Conservation (phyloP, 768 basidiomycete species). For the Boletus rubroflammeus region DNA sequence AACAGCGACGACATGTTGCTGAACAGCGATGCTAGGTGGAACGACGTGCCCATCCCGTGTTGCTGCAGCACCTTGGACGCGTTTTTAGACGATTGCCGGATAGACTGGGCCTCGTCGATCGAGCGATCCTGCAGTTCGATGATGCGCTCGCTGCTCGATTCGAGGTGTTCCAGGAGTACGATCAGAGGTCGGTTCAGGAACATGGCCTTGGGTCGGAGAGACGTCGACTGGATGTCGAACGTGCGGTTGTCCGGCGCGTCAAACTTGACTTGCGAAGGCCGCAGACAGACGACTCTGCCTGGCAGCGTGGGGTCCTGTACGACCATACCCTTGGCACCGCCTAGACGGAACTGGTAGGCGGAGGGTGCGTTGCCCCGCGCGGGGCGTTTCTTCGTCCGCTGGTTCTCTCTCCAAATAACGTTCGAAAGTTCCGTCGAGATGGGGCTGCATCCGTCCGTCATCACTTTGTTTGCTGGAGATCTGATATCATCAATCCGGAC, state of each 20-base stretch:
- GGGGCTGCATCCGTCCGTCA: conserved; percentile 52
- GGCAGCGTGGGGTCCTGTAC: conserved; percentile 37
- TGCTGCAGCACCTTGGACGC: conserved; percentile 40
- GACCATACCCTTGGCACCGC: conserved; percentile 49
- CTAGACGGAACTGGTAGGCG: conserved; percentile 43
- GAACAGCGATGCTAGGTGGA: conserved; percentile 42
- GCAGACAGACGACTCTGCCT: conserved; percentile 37
- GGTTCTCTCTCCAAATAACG: conserved; percentile 36
- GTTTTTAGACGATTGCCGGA: conserved; percentile 32
- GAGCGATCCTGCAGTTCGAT: conserved; percentile 36
- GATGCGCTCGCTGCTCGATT: conserved; percentile 34
- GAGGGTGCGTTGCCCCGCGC: conserved; percentile 31
- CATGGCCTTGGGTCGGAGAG: conserved; percentile 39
- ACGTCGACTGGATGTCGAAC: conserved; percentile 48
- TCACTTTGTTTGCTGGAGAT: conserved; percentile 30
- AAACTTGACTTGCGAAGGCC: conserved; percentile 50
- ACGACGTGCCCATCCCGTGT: conserved; percentile 45
- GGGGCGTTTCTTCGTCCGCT: conserved; percentile 23
- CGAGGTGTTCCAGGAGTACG: conserved; percentile 45
- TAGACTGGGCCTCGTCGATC: conserved; percentile 35
- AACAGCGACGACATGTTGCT: conserved; percentile 35
- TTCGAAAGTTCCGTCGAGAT: conserved; percentile 38
- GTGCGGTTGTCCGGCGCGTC: conserved; percentile 34
- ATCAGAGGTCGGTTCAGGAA: conserved; percentile 49
- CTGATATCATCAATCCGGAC: conserved; percentile 26